Base-by-base conservation (phyloP, 169 alveolate species). In the Plasmodium knowlesi region DNA sequence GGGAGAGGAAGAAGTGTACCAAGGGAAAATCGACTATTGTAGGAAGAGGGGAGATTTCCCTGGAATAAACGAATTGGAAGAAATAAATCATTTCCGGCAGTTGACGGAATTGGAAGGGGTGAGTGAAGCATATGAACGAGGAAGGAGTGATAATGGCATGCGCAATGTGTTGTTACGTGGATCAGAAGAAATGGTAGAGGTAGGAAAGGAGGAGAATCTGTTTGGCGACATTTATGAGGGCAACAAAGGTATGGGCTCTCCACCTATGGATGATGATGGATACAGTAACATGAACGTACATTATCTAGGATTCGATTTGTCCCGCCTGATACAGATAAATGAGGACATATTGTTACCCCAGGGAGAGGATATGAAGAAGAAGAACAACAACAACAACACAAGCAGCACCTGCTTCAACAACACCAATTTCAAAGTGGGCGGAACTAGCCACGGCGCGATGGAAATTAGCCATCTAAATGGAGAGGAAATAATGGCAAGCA, bases 291-390 rank as follows among this genome's bases (percentile, higher is more conserved):
- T 89, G 71, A 89, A 89, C 72, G 80, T 67, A 32, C 94, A 89
- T 79, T 67, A 81, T 67, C 83, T 89, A 39, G 94, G 94, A 19
- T 89, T 89, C 61, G 83, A 89, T 43, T 81, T 89, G 54, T 89
- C 83, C 30, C 82, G 82, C 82, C 83, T 89, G 50, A 79, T 89
- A 89, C 82, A 73, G 72, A 80, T 73, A 79, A 89, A 89, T 50
- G 94, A 89, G 1, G 94, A 80, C n/a, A 61, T 50, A 10, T 37
- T 67, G 76, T n/a, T 86, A 41, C 46, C 46, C 61, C 78, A 76
- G 70, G 54, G 54, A 28, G 80, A 86, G 70, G 41, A n/a, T 34
- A 22, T n/a, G 46, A 30, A 12, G 50, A 6, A 9, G 5, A 79
- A 16, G 9, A 12, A 50, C 25, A 12, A 1, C 16, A 12, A 16